Conservation (phyloP, 257 asterid species). For the Vinca minor region DNA sequence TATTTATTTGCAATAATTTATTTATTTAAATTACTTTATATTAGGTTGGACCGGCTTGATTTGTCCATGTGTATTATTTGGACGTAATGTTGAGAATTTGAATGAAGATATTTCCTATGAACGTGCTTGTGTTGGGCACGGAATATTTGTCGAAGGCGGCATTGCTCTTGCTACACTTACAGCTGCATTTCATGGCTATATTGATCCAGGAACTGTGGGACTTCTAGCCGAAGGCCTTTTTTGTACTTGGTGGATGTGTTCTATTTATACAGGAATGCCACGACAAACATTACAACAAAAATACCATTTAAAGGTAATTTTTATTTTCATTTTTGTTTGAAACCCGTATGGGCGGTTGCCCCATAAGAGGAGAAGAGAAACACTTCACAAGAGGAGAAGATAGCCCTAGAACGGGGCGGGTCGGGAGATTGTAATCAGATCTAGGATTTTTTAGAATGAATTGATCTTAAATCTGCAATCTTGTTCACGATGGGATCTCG, state of each 20-base stretch:
- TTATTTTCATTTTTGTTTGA: no score
- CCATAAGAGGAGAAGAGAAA: no score
- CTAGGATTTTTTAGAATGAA: no score
- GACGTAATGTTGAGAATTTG: slow-evolving; percentile 54
- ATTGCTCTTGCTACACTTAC: slow-evolving; percentile 61
- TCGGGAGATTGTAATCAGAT: no score
- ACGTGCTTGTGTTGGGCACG: slow-evolving; percentile 57
- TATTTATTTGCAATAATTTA: no score
- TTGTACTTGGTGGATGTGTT: slow-evolving; percentile 89
- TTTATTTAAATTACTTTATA: no score
- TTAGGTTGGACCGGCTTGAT: slow-evolving; percentile 50
- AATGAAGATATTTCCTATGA: slow-evolving; percentile 45
- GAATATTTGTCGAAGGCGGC: slow-evolving; percentile 65
- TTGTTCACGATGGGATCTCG: no score
- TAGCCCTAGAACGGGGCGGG: no score
- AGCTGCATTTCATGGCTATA: slow-evolving; percentile 47
- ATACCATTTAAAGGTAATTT: slow-evolving; percentile 60
- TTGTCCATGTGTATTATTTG: slow-evolving; percentile 68
- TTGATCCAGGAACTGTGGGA: slow-evolving; percentile 62
- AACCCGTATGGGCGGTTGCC: no score
- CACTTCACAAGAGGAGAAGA: no score
- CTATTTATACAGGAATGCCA: slow-evolving; percentile 72
- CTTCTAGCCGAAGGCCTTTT: slow-evolving; percentile 64
- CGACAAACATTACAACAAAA: slow-evolving; percentile 67
- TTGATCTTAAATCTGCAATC: no score